Percentiles rank a stretch among this genome's conserved stretches.
Evolutionary conservation across 225 moss, liverwort and hornwort genomes (phyloP).

Genomic region (Sphagnum tenellum): DNA sequence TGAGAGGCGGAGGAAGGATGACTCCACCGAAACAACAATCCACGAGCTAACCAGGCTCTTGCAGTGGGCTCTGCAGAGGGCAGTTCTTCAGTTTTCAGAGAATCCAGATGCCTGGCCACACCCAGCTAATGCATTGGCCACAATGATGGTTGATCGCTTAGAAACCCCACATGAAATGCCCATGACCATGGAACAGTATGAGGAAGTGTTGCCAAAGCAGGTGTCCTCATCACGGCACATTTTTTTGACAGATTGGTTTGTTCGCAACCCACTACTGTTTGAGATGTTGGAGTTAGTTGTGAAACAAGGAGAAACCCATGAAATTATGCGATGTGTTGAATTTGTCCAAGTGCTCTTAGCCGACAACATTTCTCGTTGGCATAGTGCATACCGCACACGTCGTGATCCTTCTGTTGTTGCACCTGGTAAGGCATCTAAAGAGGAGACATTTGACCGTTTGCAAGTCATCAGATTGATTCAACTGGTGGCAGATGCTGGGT

Average conservation of each 20-base stretch:
- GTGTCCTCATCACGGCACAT: constrained; percentile 79
- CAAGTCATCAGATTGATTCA: constrained; percentile 78
- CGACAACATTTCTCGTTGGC: constrained; percentile 82
- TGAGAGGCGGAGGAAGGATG: constrained; percentile 4
- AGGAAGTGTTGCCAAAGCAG: constrained; percentile 92
- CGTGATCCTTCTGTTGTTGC: constrained; percentile 51
- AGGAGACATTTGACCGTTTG: constrained; percentile 64
- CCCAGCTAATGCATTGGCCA: constrained; percentile 58
- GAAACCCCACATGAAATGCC: constrained; percentile 92
- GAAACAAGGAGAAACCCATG: constrained; percentile 43
- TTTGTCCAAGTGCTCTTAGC: constrained; percentile 85
- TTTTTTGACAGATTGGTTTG: constrained; percentile 77
- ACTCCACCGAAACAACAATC: constrained; percentile 24
- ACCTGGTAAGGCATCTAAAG: constrained; percentile 54
- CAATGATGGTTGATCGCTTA: constrained; percentile 67
- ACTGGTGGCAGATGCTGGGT: constrained; percentile 75
- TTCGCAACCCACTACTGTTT: constrained; percentile 64
- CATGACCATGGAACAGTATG: constrained; percentile 95
- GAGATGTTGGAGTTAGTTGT: constrained; percentile 87
- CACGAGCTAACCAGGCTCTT: constrained; percentile 67
- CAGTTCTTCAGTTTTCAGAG: constrained; percentile 42
- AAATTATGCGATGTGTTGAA: constrained; percentile 66
- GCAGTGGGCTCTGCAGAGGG: constrained; percentile 44
- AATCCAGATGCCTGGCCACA: constrained; percentile 63
- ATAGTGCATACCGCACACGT: constrained; percentile 67